Percentiles rank a stretch among this genome's conserved stretches.
phyloP scores from a whole-genome alignment of 176 grass and related monocot species.

The Dactylis glomerata region DNA sequence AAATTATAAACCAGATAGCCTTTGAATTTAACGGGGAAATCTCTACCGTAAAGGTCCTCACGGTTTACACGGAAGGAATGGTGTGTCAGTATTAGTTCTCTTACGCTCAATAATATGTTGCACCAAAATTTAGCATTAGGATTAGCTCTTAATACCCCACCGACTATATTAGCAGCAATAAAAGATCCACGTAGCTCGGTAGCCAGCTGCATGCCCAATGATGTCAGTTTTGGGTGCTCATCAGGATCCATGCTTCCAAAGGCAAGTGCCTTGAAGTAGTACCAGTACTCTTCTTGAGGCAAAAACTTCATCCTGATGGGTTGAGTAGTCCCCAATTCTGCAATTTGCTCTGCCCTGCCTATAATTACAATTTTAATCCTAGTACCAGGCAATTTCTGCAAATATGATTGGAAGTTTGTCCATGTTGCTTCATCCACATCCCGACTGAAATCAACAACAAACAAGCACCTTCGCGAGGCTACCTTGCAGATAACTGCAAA shows the following conservation, averaged over 20 bases:
- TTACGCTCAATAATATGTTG: not conserved
- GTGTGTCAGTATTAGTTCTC: not conserved
- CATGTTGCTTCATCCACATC: conserved; percentile 21
- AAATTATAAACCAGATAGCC: conserved; percentile 25
- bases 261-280: conserved; percentile 39
- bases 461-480: conserved; percentile 19
- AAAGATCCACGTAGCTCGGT: conserved; percentile 13
- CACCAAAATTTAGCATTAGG: conserved; percentile 22
- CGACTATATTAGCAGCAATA: conserved; percentile 34
- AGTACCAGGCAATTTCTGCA: not conserved
- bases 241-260: conserved; percentile 40
- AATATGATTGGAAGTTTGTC: conserved; percentile 13
- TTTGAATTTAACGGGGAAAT: not conserved
- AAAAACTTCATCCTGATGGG: conserved; percentile 38
- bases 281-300: conserved; percentile 42
- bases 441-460: conserved; percentile 17
- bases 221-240: conserved; percentile 15
- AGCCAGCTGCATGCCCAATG: conserved; percentile 31
- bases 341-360: not conserved
- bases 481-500: not conserved
- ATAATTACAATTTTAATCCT: conserved; percentile 33
- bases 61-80: not conserved
- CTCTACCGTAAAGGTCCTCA: conserved; percentile 11
- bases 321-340: not conserved
- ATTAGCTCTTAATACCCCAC: conserved; percentile 34